Base-by-base conservation (phyloP, 208 protist species). In the Wallacemonas sp. region DNA sequence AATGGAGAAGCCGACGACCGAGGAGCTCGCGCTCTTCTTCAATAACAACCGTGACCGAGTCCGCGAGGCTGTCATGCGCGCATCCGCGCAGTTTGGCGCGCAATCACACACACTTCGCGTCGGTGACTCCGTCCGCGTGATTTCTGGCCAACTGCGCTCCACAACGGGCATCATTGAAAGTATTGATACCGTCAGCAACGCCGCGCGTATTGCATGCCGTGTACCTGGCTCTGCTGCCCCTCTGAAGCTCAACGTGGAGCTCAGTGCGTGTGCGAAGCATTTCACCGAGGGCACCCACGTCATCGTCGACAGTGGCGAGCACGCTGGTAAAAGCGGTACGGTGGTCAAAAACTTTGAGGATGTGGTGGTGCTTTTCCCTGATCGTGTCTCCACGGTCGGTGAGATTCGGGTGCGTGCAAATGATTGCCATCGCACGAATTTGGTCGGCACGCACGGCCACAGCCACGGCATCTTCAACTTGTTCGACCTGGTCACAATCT, bases 21-120 rank as follows among this genome's bases (percentile, higher is more conserved):
- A 94, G 59, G 88, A 96, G 72, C 81, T 96, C 12, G 91, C 86
- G 33, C 55, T 74, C n/a, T 96, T 96, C 77, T 93, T 83, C 70
- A 84, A 93, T 60, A 84, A 91, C 72, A 78, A 93, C 22, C 79
- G 86, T 28, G 84, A 91, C 24, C 79, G 77, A 26, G 86, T 96
- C 28, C 75, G 79, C 45, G 77, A 83, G 66, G 86, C 87, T 8
- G 71, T 87, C 46, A 65, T 62, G 42, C 67, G 54, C 1, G 68
- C 77, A 26, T 33, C 45, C 34, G 65, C 39, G 11, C 42, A 49
- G 15, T 36, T 8, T 36, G 56, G 36, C 19, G 56, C 54, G 21
- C 55, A 69, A 19, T 5, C 58, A 27, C 51, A 60, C 30, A 27
- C 34, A 2, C 54, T 86, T 9, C 64, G 64, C 28, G 77, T 90